Conservation (phyloP, 2,329 filamentous ascomycete genomes). For the Blastomyces emzantsi region DNA sequence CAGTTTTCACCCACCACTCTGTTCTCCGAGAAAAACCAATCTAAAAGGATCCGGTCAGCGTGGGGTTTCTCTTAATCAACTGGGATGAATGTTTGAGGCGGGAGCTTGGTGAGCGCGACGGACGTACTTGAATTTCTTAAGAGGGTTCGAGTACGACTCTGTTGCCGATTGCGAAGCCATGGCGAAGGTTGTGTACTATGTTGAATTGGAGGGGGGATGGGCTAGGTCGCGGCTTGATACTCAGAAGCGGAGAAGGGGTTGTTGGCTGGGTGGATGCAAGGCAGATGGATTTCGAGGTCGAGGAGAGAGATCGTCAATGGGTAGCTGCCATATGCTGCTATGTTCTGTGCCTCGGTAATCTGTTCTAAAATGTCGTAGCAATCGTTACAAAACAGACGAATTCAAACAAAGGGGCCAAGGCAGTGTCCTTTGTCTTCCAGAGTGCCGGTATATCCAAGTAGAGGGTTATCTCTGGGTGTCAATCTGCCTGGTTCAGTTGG, state of each 20-base stretch:
- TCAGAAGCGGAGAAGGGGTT: neutral
- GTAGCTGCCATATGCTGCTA: neutral
- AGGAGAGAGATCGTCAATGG: neutral
- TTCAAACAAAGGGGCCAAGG: neutral
- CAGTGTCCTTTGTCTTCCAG: neutral
- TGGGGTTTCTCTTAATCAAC: neutral
- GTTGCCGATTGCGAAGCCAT: conserved; percentile 69
- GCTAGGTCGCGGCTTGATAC: neutral
- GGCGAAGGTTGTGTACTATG: conserved; percentile 13
- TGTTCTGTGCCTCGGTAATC: neutral
- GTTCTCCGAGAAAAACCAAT: conserved; percentile 94
- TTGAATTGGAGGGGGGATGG: neutral
- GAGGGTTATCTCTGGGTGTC: no score
- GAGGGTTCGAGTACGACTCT: conserved; percentile 92
- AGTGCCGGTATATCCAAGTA: neutral
- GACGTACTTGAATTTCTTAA: conserved; percentile 98
- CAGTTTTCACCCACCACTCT: conserved; percentile 64
- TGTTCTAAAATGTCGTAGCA: conserved; percentile 10
- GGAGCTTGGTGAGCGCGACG: neutral
- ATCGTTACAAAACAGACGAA: neutral
- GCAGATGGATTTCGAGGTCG: conserved; percentile 7
- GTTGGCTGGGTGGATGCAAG: neutral
- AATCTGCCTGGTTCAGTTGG: neutral
- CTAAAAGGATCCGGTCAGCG: conserved; percentile 38
- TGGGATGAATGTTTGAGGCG: neutral